phyloP scores from a whole-genome alignment of 352 stramenopile genomes.

The Phytopythium helicoides region DNA sequence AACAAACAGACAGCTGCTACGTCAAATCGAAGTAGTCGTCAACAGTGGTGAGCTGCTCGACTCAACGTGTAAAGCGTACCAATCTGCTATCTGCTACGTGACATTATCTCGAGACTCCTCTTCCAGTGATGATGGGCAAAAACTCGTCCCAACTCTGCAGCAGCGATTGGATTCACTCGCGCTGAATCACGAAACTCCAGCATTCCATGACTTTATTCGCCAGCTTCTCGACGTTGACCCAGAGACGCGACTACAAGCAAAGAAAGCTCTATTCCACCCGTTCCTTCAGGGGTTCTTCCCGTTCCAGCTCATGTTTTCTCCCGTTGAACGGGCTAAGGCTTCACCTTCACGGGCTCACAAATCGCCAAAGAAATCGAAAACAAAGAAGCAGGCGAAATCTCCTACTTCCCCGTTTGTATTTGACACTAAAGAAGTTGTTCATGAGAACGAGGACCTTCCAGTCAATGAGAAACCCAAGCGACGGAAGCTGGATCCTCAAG shows the following conservation, averaged over 20 bases:
- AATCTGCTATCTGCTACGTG: conserved; percentile 21
- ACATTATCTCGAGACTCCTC: not conserved
- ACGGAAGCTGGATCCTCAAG: not conserved
- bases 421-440: not conserved
- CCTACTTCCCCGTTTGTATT: not conserved
- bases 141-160: conserved; percentile 8
- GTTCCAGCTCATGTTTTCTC: conserved; percentile 54
- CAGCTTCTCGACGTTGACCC: conserved; percentile 52
- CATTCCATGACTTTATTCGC: conserved; percentile 56
- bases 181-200: conserved; percentile 13
- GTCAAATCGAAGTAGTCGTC: conserved; percentile 42
- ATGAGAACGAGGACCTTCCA: not conserved
- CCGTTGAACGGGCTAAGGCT: not conserved
- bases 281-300: conserved; percentile 73
- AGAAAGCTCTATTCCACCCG: conserved; percentile 54
- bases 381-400: not conserved
- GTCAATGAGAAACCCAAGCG: not conserved
- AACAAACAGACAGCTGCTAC: conserved; percentile 38
- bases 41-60: conserved; percentile 23
- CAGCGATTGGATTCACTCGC: conserved; percentile 31
- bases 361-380: not conserved
- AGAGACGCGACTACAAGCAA: conserved; percentile 37
- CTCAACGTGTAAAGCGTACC: conserved; percentile 20
- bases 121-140: not conserved
- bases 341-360: not conserved